phyloP scores from a whole-genome alignment of 371 early-diverging fungal species.

The Parasitella parasitica region DNA sequence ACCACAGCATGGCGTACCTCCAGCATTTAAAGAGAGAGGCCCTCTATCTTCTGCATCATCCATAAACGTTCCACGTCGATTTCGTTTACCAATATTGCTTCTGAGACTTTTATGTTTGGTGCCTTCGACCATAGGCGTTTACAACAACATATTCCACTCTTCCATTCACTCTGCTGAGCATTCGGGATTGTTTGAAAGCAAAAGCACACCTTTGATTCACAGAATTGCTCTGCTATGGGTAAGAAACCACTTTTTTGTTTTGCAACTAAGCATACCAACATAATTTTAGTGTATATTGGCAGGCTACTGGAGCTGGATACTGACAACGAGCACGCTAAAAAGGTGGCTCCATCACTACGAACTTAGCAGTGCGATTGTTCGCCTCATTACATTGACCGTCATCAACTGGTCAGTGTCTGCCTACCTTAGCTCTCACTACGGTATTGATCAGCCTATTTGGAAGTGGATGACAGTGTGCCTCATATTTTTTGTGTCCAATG shows the following conservation, averaged over 20 bases:
- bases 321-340: slow-evolving; percentile 60
- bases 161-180: slow-evolving; percentile 40
- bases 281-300: slow-evolving; percentile 50
- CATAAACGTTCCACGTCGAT: slow-evolving; percentile 43
- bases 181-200: slow-evolving; percentile 49
- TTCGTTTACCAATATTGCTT: slow-evolving; percentile 40
- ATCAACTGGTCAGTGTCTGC: slow-evolving; percentile 63
- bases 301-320: slow-evolving; percentile 62
- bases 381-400: slow-evolving; percentile 57
- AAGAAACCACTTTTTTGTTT: not conserved
- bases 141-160: slow-evolving; percentile 42
- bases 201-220: slow-evolving; percentile 58
- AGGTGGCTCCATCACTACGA: slow-evolving; percentile 66
- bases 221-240: slow-evolving; percentile 64
- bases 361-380: slow-evolving; percentile 56
- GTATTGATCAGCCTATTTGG: slow-evolving; percentile 60
- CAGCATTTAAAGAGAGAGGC: slow-evolving; percentile 17
- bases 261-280: not conserved
- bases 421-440: slow-evolving; percentile 53
- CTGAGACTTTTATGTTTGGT: slow-evolving; percentile 42
- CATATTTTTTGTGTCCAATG: slow-evolving; percentile 41
- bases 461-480: slow-evolving; percentile 62
- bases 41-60: slow-evolving; percentile 38
- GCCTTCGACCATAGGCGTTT: slow-evolving; percentile 52
- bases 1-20: slow-evolving; percentile 8